Evolutionary conservation across 129 eudicot species (phyloP), one percentile per base, ranked within the genome.

Genomic region (Calendula officinalis): DNA sequence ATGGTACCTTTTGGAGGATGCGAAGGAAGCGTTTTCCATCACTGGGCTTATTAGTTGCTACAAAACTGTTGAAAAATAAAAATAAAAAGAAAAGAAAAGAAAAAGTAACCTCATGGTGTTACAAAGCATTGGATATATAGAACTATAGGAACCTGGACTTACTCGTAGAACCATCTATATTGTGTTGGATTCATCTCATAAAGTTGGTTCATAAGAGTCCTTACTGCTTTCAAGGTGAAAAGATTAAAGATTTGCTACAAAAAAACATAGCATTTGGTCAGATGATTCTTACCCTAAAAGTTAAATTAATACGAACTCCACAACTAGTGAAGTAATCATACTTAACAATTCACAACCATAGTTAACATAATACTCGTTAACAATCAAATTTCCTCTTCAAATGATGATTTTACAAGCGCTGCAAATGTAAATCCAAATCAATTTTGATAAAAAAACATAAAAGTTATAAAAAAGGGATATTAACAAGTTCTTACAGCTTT

Each of bases 181-280:
- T 82, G 72, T 27, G 88, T 73, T 15, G 94, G 94, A 56, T 91
- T 83, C 91, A 81, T 82, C 84, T 91, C 88, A 46, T 91, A 82
- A 17, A 91, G 90, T 84, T 91, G 88, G 72, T 82, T 76, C 69
- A 84, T 56, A 13, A 87, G 86, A 58, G 86, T 87, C 81, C 88
- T 87, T 66, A 80, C 94, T 53, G 96, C 98, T 77, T 81, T 91
- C 83, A 78, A 85, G 9, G 98, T 87, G 73, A 91, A 91, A 42
- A 80, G 87, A 64, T 91, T 86, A 36, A 91, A 61, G 9, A 91
- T 50, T 78, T 84, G 87, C 96, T 91, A 85, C 86, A 75, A 67
- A 3, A 33, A 16, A 71, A 36, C 52, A 14, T 45, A 58, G 46
- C 13, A 62, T 10, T 52, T 39, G 10, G 48, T 77, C 54, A 82